Base-by-base conservation (phyloP, 2,329 filamentous ascomycete species). In the Berkeleyomyces basicola region DNA sequence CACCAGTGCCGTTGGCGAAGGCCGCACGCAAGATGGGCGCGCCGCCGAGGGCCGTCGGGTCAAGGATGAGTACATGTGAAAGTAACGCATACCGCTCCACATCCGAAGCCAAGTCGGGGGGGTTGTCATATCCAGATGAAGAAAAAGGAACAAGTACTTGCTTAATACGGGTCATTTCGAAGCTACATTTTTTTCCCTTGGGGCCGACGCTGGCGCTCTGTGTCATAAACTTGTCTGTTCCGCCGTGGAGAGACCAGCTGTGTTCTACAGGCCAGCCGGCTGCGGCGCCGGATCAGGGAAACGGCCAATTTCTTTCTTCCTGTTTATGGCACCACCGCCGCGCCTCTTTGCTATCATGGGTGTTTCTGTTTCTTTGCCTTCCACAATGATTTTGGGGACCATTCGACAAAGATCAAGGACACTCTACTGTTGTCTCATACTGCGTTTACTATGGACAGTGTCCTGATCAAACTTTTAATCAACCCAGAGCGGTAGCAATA, bases 51-150 rank as follows among this genome's bases (percentile, higher is more conserved):
- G 82, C 67, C 78, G 78, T 62, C 77, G 83, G 10, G 83, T 87
- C 68, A 88, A 88, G 79, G 84, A 87, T 36, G 83, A 87, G 65
- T 88, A 87, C 70, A 76, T 79, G 55, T 84, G 76, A 75, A 66
- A 59, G 64, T 49, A 62, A 65, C 7, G 51, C 10, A 31, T 11
- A 5, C 11, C 47, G 31, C 16, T 64, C 23, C 11, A 36, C 33
- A 16, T 58, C 36, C 7, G 58, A 59, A 43, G 31, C 7, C 31
- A 33, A 4, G 49, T 37, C 49, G 49, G 36, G 49, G 36, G 49
- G 37, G 14, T 14, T n/a, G 11, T 33, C 14, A n/a, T 55, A 14
- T 37, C 33, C 31, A 33, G 23, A 7, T 16, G 42, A 11, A 36
- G 39, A 44, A 39, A 7, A 46, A 37, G 7, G 23, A 44, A 43